These are phyloP conservation scores for Cytospora piceicola DNA, from an alignment of 2,329 filamentous ascomycete species.

Conservation along the genomic window DNA sequence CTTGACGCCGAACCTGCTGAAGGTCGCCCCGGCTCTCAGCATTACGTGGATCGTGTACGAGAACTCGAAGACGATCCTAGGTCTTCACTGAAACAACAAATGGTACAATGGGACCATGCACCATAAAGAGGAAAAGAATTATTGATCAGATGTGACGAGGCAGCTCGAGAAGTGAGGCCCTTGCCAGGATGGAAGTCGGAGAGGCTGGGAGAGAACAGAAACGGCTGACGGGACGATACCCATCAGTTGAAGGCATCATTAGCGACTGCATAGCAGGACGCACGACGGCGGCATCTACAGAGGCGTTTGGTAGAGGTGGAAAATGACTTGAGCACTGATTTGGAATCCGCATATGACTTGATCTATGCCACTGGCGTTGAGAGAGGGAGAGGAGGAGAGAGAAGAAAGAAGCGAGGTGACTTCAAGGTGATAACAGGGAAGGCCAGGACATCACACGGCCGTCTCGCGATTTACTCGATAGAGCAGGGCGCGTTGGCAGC, in stretches of 20 bases:
- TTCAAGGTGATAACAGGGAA: conserved; percentile 27
- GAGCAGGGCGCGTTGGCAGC: conserved; percentile 1
- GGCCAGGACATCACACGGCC: conserved; percentile 4
- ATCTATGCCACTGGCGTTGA: conserved; percentile 26
- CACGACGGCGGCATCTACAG: conserved; percentile 24
- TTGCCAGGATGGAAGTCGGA: background rate
- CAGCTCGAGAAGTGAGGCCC: background rate
- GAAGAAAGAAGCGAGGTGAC: conserved; percentile 6
- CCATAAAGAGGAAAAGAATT: background rate
- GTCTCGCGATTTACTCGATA: conserved; percentile 15
- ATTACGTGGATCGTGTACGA: conserved; percentile 96
- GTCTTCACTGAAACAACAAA: conserved; percentile 46
- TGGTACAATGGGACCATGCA: background rate
- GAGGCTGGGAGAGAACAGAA: background rate
- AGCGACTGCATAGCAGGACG: conserved; percentile 12
- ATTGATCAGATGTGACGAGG: background rate
- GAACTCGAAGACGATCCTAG: conserved; percentile 77
- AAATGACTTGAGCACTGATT: conserved; percentile 24
- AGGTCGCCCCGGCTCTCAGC: conserved; percentile 93
- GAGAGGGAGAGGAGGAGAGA: conserved; percentile 1
- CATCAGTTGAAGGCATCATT: background rate
- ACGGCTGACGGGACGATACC: background rate
- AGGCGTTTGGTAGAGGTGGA: conserved; percentile 23
- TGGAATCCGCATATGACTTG: conserved; percentile 16
- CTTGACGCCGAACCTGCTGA: conserved; percentile 90